Base-by-base conservation (phyloP, 371 early-diverging fungal species). In the Mucor lusitanicus region DNA sequence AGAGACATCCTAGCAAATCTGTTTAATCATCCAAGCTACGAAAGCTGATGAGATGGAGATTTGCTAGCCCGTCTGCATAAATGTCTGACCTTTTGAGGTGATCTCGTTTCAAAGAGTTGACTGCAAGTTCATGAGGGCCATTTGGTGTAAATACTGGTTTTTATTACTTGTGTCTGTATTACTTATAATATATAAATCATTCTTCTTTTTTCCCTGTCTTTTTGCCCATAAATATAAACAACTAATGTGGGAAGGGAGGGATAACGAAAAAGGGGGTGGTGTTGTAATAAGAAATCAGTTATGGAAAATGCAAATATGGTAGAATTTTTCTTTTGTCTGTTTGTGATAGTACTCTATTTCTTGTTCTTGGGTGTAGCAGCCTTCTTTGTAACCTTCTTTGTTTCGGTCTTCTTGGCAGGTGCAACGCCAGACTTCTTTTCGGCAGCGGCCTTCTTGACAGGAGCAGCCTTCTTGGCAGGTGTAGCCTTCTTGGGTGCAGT, bases 361-460 rank as follows among this genome's bases (percentile, higher is more conserved):
- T 64, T 64, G 57, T 17, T 64, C 19, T 56, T 59, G n/a, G 58
- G 3, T 25, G 53, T 30, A 56, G 40, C 57, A 28, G 32, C 57
- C 64, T 64, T 64, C 56, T 64, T 64, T 35, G 64, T 64, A 23
- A 64, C 57, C n/a, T 64, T 64, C 23, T 64, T 64, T 9, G 56
- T 56, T 42, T 55, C 64, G 21, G 40, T 21, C 44, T 64, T 64
- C 40, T 64, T 64, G 13, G 64, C 57, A 15, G 64, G 57, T 21
- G 63, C 54, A 27, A 63, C 63, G n/a, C 55, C 55, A 40, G 2
- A 23, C 53, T 62, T 50, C 53, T 62, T 62, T 6, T 17, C 37
- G 3, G 62, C 40, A 46, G 46, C 42, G 0, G 46, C 46, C 48
- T 61, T 46, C 61, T 61, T 61, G 21, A 15, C 28, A 35, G 63